phyloP scores from a whole-genome alignment of 345 rosid species.

The Arabidopsis thaliana region DNA sequence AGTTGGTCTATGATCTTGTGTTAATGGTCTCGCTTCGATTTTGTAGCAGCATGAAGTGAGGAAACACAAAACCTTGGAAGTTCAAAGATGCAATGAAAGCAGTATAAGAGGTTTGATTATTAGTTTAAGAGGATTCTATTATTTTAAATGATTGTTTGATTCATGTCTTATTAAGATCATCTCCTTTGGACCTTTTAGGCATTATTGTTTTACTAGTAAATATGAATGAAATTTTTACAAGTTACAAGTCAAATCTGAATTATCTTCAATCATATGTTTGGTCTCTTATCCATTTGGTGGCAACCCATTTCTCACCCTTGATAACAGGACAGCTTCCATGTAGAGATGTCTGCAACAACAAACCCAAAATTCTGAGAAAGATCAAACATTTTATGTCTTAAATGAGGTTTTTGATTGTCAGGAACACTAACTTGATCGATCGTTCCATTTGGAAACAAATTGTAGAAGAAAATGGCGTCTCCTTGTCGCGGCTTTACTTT shows the following conservation, averaged over 20 bases:
- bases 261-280: conserved; percentile 33
- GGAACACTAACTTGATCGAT: conserved; percentile 56
- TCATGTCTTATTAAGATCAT: not conserved
- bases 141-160: not conserved
- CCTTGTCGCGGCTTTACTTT: conserved; percentile 67
- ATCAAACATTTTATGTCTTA: not conserved
- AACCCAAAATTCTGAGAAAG: not conserved
- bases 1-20: conserved; percentile 25
- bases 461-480: conserved; percentile 72
- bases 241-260: not conserved
- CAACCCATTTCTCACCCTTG: conserved; percentile 75
- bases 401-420: not conserved
- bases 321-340: conserved; percentile 69
- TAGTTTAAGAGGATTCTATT: conserved; percentile 6
- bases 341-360: conserved; percentile 56
- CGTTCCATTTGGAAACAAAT: conserved; percentile 60
- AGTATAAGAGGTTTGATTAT: conserved; percentile 11
- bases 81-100: not conserved
- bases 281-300: conserved; percentile 74
- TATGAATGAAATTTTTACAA: not conserved
- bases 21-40: conserved; percentile 29
- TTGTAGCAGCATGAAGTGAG: conserved; percentile 40
- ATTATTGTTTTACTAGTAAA: conserved; percentile 20
- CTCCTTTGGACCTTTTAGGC: conserved; percentile 5
- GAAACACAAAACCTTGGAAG: conserved; percentile 14